phyloP scores from a whole-genome alignment of 2,329 filamentous ascomycete genomes.

The Graphilbum sp. region DNA sequence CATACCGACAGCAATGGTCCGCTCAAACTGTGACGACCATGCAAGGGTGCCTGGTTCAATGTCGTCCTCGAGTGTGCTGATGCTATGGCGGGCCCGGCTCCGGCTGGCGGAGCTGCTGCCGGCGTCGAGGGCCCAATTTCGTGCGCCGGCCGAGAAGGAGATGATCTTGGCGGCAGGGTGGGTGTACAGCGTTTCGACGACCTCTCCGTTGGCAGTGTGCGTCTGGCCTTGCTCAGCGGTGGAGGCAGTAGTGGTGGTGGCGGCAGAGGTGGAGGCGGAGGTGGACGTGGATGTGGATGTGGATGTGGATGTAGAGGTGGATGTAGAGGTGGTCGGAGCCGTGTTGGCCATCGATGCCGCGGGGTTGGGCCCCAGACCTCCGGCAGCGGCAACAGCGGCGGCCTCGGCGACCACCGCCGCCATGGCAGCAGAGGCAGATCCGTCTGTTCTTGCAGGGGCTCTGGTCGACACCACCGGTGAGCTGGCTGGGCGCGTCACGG shows the following conservation, averaged over 20 bases:
- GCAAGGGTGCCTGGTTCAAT: slow-evolving; percentile 47
- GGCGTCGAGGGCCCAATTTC: slow-evolving; percentile 16
- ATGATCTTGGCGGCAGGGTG: slow-evolving; percentile 58
- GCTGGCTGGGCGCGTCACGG: slow-evolving; percentile 1
- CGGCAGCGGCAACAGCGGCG: slow-evolving; percentile 3
- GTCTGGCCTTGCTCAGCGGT: neutral
- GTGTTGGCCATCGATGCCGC: too few species aligned
- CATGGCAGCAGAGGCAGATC: neutral
- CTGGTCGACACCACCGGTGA: neutral
- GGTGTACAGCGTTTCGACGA: slow-evolving; percentile 56
- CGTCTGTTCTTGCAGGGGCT: neutral
- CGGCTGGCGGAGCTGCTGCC: slow-evolving; percentile 11
- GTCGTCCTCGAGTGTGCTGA: slow-evolving; percentile 15
- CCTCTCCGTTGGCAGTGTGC: slow-evolving; percentile 6
- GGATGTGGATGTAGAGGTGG: too few species aligned
- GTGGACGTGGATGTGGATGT: slow-evolving; percentile 1
- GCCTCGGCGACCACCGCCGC: slow-evolving; percentile 6
- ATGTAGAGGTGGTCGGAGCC: too few species aligned
- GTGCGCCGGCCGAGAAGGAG: slow-evolving; percentile 28
- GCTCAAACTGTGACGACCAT: slow-evolving; percentile 61
- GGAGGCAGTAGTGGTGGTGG: neutral
- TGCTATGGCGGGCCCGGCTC: slow-evolving; percentile 6
- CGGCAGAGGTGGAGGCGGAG: neutral
- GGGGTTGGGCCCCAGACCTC: too few species aligned
- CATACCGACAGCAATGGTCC: slow-evolving; percentile 63